phyloP scores from a whole-genome alignment of 257 asterid species.

The Przewalskia tangutica region DNA sequence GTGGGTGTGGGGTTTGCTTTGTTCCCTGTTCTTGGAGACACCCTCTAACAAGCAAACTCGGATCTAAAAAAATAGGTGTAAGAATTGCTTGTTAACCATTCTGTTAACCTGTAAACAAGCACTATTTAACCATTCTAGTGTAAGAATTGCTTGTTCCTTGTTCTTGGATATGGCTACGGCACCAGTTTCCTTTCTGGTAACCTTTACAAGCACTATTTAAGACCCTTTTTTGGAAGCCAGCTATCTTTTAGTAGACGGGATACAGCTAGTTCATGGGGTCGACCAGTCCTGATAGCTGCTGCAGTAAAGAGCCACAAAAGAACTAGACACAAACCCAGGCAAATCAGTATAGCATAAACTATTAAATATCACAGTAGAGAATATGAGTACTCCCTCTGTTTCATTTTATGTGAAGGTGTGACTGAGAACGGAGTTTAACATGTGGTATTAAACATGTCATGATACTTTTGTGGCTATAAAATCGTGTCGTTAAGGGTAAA shows the following conservation, averaged over 20 bases:
- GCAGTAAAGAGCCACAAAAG: constrained; percentile 80
- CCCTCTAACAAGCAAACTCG: not conserved
- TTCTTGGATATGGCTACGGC: too few species aligned
- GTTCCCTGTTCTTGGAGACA: not conserved
- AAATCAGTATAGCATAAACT: not conserved
- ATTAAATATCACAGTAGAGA: not conserved
- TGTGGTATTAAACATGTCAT: too few species aligned
- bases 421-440: too few species aligned
- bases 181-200: not conserved
- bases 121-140: too few species aligned
- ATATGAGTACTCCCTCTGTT: too few species aligned
- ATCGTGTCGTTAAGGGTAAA: too few species aligned
- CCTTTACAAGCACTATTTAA: not conserved
- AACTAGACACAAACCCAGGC: constrained; percentile 22
- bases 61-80: too few species aligned
- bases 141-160: too few species aligned
- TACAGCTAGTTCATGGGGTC: constrained; percentile 66
- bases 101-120: too few species aligned
- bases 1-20: not conserved
- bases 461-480: too few species aligned
- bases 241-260: constrained; percentile 47
- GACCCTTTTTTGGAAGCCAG: constrained; percentile 20
- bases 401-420: too few species aligned
- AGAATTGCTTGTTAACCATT: too few species aligned
- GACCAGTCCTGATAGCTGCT: constrained; percentile 71